Evolutionary conservation across 2,329 filamentous ascomycete genomes (phyloP), one percentile per base, ranked within the genome.

Genomic region (Paecilomyces variotii): DNA sequence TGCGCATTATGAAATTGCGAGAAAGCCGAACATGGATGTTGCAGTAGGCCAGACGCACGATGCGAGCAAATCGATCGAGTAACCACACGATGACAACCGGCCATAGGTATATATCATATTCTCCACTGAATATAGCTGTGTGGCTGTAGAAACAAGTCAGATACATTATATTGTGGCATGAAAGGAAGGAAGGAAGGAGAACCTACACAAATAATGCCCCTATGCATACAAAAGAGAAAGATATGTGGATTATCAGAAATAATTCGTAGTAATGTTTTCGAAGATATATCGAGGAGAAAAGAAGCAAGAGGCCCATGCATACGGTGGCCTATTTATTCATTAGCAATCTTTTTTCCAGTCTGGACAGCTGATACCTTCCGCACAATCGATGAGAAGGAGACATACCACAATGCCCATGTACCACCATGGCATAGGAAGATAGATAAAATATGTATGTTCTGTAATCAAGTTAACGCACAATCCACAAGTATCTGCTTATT

Each of bases 91-190:
- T 69, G 1, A 81, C 74, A 11, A 77, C 74, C 2, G 78, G 77
- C 75, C 79, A 83, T 10, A 82, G 73, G 62, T 80, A 83, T 39
- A 71, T 68, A 65, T 81, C 77, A 63, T 80, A 83, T 58, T 78
- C 75, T 6, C 73, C 74, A 28, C 73, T 69, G 56, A 82, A 82
- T 5, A 82, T 76, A 3, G 74, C 68, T 0, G 79, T 77, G 56
- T 82, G 80, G 58, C 77, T 79, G 54, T 51, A 35, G 30, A 45
- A 45, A 24, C 7, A 45, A 19, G 39, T 45, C 39, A 58, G 24
- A 57, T 53, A 19, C 3, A 26, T 19, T 28, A 10, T 28, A 34
- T 27, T 11, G 12, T 4, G 1, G 4, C 30, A 19, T 19, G 4
- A 28, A 11, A 5, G 10, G 5, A 10, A 14, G n/a, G 32, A 30